Evolutionary conservation across 129 eudicot genomes (phyloP), one percentile per base, ranked within the genome.

Genomic region (Apium graveolens): DNA sequence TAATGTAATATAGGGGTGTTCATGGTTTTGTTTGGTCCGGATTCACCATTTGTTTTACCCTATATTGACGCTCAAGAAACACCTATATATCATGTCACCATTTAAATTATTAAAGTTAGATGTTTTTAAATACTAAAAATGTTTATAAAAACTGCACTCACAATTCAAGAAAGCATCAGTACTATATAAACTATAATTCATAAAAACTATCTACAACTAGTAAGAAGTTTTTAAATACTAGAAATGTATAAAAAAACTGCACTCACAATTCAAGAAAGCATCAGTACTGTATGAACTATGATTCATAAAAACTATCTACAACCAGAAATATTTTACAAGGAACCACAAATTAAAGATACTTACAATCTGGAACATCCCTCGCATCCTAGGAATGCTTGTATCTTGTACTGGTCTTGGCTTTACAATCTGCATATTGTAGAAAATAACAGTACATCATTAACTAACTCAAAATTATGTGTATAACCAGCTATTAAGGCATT

Each of bases 381-480:
- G 88, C 99, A 96, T 96, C 81, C 99, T 97, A 74, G 99, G 99
- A 82, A 96, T 96, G 81, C 99, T 96, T 26, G 99, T 97, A 79
- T 97, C 97, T 87, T 92, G 97, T 70, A 96, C 95, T 5, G 97
- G 94, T 75, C 97, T 86, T 57, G 99, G 97, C 90, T 96, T 96
- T 84, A 87, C 99, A 73, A 96, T 88, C 99, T 96, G 91, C 91
- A 44, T 44, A 46, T n/a, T n/a, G n/a, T n/a, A n/a, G n/a, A n/a
- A n/a, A n/a, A n/a, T n/a, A n/a, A n/a, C n/a, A n/a, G n/a, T n/a
- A n/a, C n/a, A n/a, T n/a, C n/a, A n/a, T n/a, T n/a, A n/a, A n/a
- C n/a, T n/a, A n/a, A n/a, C n/a, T n/a, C n/a, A n/a, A n/a, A n/a
- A n/a, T n/a, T n/a, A n/a, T n/a, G n/a, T n/a, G n/a, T n/a, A n/a